Percentiles rank a stretch among this genome's conserved stretches.
These are phyloP conservation scores for Fusarium napiforme DNA, from an alignment of 2,329 filamentous ascomycete species.

Conservation along the genomic window DNA sequence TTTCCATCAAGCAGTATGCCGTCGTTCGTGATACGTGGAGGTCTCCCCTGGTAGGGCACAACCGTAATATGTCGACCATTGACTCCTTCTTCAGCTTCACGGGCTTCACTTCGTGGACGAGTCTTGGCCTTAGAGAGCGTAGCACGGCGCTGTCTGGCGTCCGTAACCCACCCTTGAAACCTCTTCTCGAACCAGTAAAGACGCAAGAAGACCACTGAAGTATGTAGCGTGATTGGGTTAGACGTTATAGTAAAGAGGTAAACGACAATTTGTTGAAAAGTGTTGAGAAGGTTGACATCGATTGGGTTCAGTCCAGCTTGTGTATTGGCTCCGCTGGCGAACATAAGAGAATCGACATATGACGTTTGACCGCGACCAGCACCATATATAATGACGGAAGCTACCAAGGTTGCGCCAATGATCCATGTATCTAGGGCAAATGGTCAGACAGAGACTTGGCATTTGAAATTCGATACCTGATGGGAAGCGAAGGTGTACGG, in stretches of 20 bases:
- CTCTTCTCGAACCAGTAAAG: constrained; percentile 99
- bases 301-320: constrained; percentile 93
- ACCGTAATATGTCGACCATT: constrained; percentile 74
- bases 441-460: constrained; percentile 34
- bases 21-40: constrained; percentile 70
- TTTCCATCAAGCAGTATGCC: constrained; percentile 60
- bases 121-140: constrained; percentile 72
- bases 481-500: constrained; percentile 18
- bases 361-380: constrained; percentile 65
- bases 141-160: constrained; percentile 74
- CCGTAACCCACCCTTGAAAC: constrained; percentile 84
- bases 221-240: constrained; percentile 86
- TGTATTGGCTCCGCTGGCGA: constrained; percentile 85
- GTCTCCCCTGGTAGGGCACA: constrained; percentile 66
- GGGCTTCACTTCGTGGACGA: constrained; percentile 56
- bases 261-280: constrained; percentile 78
- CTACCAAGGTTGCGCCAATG: constrained; percentile 75
- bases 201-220: constrained; percentile 88
- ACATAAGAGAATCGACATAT: constrained; percentile 91
- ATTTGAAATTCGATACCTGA: constrained; percentile 1
- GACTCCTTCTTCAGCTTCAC: constrained; percentile 70
- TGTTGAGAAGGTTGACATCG: constrained; percentile 73
- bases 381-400: constrained; percentile 81
- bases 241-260: constrained; percentile 78
- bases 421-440: constrained; percentile 77